Percentiles rank a stretch among this genome's conserved stretches.
Conservation (phyloP, 352 stramenopile genomes). For the Aphanomyces cochlioides region DNA sequence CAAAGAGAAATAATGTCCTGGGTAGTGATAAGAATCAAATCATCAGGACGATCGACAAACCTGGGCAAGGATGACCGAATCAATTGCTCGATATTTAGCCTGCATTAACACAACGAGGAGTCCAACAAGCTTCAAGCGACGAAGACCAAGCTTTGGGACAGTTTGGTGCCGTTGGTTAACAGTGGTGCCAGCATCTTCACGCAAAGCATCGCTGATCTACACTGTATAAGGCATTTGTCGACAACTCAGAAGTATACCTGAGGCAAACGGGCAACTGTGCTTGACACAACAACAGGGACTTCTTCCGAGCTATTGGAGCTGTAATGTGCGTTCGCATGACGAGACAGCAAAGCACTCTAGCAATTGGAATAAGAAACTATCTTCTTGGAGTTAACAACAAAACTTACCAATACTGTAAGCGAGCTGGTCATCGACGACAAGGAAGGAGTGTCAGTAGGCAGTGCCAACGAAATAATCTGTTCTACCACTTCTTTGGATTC, state of each 20-base stretch:
- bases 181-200: constrained; percentile 56
- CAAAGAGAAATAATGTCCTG: constrained; percentile 66
- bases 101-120: constrained; percentile 77
- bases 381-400: not conserved
- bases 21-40: constrained; percentile 6
- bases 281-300: constrained; percentile 46
- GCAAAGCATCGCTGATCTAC: constrained; percentile 45
- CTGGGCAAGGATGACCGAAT: constrained; percentile 59
- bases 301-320: constrained; percentile 53
- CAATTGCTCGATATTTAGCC: constrained; percentile 78
- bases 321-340: constrained; percentile 76
- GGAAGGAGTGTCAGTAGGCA: constrained; percentile 42
- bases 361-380: not conserved
- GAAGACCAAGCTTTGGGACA: constrained; percentile 65
- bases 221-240: not conserved
- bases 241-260: constrained; percentile 37
- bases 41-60: constrained; percentile 18
- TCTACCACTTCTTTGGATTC: constrained; percentile 71
- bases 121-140: constrained; percentile 75
- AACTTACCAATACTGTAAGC: constrained; percentile 54
- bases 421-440: constrained; percentile 75
- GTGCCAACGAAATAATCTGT: constrained; percentile 56
- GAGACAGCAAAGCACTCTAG: constrained; percentile 59
- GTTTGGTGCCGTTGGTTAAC: constrained; percentile 72
- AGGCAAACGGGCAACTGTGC: constrained; percentile 53